Evolutionary conservation across 2,329 filamentous ascomycete genomes (phyloP).

Genomic region (Colletotrichum sp.): DNA sequence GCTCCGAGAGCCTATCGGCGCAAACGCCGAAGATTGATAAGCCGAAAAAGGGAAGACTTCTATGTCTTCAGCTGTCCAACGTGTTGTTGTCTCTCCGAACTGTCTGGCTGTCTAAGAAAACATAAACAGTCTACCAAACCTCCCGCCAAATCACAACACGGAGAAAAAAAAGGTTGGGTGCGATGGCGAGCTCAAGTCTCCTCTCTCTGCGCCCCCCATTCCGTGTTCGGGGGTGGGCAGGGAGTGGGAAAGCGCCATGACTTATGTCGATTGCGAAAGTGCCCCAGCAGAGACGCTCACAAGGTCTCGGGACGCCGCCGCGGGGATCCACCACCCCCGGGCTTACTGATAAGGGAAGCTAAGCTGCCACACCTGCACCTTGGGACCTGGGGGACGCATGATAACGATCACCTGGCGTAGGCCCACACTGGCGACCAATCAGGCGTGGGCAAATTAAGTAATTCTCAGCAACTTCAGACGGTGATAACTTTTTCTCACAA

Average conservation of each 20-base stretch:
- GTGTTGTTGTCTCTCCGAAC: background rate
- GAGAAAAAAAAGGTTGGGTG: background rate
- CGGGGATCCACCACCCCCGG: conserved; percentile 1
- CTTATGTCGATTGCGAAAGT: conserved; percentile 15
- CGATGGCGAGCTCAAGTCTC: background rate
- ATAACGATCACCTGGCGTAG: background rate
- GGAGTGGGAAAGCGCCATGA: conserved; percentile 2
- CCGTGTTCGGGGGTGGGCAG: conserved; percentile 8
- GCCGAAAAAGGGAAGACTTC: background rate
- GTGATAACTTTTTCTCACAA: conserved; percentile 13
- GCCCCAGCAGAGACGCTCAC: conserved; percentile 5
- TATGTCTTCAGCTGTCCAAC: background rate
- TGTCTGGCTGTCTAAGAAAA: background rate
- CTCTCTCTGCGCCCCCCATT: background rate
- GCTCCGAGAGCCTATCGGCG: conserved; percentile 8
- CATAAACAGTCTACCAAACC: background rate
- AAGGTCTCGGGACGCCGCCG: background rate
- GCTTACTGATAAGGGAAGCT: conserved; percentile 16
- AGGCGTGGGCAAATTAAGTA: conserved; percentile 10
- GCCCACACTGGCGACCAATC: conserved; percentile 8
- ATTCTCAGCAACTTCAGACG: conserved; percentile 20
- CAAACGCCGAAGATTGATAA: background rate
- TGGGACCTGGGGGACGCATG: conserved; percentile 8
- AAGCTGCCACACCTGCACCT: background rate
- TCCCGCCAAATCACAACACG: background rate